Percentiles rank a stretch among this genome's conserved stretches.
Conservation (phyloP, 768 basidiomycete species). For the Megacollybia marginata region DNA sequence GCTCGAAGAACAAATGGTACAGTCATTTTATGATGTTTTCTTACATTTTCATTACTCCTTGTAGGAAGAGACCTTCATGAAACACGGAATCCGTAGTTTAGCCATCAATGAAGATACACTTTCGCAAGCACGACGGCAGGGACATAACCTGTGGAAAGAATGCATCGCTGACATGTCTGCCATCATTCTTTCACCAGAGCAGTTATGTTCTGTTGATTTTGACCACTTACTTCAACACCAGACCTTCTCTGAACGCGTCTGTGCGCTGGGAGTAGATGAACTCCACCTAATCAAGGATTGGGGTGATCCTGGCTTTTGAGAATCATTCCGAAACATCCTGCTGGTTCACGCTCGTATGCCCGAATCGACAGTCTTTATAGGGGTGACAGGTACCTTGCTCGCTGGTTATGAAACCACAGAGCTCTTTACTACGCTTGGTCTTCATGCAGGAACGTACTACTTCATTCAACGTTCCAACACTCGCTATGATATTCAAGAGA, state of each 20-base stretch:
- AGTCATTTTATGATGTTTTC: background rate
- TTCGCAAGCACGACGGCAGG: conserved; percentile 3
- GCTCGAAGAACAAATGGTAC: conserved; percentile 15
- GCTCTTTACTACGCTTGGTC: conserved; percentile 7
- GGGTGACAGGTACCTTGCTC: conserved; percentile 8
- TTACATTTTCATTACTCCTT: no score
- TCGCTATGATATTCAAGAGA: conserved; percentile 4
- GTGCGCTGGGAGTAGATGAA: conserved; percentile 10
- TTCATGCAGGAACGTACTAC: conserved; percentile 2
- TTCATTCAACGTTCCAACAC: conserved; percentile 10
- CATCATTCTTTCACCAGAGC: conserved; percentile 13
- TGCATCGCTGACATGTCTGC: background rate
- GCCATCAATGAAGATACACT: conserved; percentile 9
- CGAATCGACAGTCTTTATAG: background rate
- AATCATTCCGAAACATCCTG: conserved; percentile 3
- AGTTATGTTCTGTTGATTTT: conserved; percentile 8
- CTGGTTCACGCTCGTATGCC: conserved; percentile 3
- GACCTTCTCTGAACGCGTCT: conserved; percentile 3
- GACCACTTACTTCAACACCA: conserved; percentile 6
- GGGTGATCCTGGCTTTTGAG: conserved; percentile 9
- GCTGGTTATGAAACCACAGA: conserved; percentile 3
- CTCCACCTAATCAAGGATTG: conserved; percentile 12
- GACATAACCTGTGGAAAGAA: conserved; percentile 5
- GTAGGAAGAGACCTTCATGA: no score
- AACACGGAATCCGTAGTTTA: background rate